Percentiles rank a stretch among this genome's conserved stretches.
phyloP scores from a whole-genome alignment of 257 asterid species.

The Ballota nigra region DNA sequence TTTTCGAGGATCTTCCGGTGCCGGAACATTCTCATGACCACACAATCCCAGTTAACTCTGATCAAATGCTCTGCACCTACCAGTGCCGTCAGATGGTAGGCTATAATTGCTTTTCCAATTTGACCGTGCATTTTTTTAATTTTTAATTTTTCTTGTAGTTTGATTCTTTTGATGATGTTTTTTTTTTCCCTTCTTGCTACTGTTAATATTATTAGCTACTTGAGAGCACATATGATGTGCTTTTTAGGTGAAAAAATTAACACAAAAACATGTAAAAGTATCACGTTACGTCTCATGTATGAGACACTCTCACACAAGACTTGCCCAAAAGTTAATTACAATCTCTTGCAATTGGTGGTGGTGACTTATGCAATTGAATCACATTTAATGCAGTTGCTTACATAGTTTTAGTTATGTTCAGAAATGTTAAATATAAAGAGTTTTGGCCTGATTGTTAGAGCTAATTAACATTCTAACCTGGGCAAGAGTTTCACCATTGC shows the following conservation, averaged over 20 bases:
- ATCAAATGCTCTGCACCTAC: slow-evolving; percentile 91
- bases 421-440: neutral
- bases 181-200: neutral
- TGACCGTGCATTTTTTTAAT: neutral
- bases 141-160: neutral
- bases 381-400: neutral
- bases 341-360: neutral
- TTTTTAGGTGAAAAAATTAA: neutral
- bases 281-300: no score
- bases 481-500: neutral
- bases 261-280: no score
- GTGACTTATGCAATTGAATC: neutral
- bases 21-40: slow-evolving; percentile 57
- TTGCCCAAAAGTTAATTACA: no score
- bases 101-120: slow-evolving; percentile 6
- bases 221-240: neutral
- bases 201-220: neutral
- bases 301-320: no score
- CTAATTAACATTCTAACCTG: neutral
- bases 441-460: slow-evolving; percentile 13
- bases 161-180: neutral
- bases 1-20: slow-evolving; percentile 65
- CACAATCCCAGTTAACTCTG: slow-evolving; percentile 44
- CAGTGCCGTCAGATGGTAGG: slow-evolving; percentile 98
- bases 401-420: neutral